Evolutionary conservation across 129 eudicot genomes (phyloP).

Genomic region (Silybum marianum): DNA sequence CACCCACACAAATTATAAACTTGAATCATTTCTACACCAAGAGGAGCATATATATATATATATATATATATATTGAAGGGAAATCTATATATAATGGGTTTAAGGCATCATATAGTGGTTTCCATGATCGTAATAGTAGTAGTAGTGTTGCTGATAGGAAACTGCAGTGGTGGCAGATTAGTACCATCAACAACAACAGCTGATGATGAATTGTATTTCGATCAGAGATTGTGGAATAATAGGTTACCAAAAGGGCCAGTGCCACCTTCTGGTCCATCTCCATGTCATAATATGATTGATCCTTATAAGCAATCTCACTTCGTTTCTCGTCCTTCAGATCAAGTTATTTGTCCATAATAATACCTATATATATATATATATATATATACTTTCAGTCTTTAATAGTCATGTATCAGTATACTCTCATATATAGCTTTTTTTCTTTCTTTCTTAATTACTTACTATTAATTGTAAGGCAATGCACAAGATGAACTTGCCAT

Average conservation of each 20-base stretch:
- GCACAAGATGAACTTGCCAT: slow-evolving; percentile 26
- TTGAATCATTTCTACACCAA: background rate
- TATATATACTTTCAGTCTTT: background rate
- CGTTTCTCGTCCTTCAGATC: slow-evolving; percentile 30
- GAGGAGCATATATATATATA: background rate
- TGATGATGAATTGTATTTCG: background rate
- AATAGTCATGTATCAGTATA: background rate
- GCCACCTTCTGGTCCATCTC: slow-evolving; percentile 64
- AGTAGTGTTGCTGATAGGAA: slow-evolving; percentile 5
- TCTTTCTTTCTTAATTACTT: slow-evolving; percentile 12
- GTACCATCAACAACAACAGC: background rate
- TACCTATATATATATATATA: background rate
- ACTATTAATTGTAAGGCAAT: slow-evolving; percentile 8
- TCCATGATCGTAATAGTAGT: background rate
- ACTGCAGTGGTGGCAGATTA: slow-evolving; percentile 8
- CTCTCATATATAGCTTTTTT: slow-evolving; percentile 1
- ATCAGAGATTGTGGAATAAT: slow-evolving; percentile 27
- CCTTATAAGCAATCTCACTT: slow-evolving; percentile 29
- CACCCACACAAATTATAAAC: slow-evolving; percentile 15
- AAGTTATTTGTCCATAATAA: slow-evolving; percentile 34
- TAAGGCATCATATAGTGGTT: background rate
- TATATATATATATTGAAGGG: background rate
- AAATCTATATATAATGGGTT: slow-evolving; percentile 20
- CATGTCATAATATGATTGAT: slow-evolving; percentile 49
- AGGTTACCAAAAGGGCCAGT: slow-evolving; percentile 60